These are phyloP conservation scores for Setaria viridis DNA, from an alignment of 202 grass and related monocot species.

Conservation along the genomic window DNA sequence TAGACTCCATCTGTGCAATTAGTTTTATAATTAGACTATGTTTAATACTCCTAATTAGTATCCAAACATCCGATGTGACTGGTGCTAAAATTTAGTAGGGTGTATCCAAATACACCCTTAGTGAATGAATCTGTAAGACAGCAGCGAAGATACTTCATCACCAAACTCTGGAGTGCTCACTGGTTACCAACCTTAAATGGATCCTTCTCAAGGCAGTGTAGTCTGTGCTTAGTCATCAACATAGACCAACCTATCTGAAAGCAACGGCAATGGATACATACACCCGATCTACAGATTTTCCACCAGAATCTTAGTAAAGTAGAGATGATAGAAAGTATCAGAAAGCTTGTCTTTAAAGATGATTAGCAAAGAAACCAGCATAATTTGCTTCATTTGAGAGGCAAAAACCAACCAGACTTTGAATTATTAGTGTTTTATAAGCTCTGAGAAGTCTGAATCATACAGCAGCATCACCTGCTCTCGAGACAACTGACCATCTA, in stretches of 20 bases:
- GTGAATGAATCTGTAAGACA: not conserved
- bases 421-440: constrained; percentile 28
- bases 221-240: not conserved
- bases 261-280: not conserved
- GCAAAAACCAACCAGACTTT: constrained; percentile 26
- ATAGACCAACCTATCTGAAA: constrained; percentile 1
- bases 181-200: constrained; percentile 34
- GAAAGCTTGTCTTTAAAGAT: not conserved
- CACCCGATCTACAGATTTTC: not conserved
- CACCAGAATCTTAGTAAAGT: not conserved
- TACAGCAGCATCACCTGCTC: constrained; percentile 4
- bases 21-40: too few species aligned
- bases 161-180: constrained; percentile 23
- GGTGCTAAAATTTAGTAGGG: too few species aligned
- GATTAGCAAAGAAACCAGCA: not conserved
- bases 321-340: not conserved
- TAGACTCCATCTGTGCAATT: too few species aligned
- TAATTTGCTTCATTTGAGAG: not conserved
- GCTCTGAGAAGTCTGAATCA: constrained; percentile 2
- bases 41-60: too few species aligned
- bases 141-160: constrained; percentile 25
- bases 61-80: too few species aligned
- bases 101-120: not conserved
- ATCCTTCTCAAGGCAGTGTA: not conserved
- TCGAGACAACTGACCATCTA: constrained; percentile 6